Conservation (phyloP, 139 green algal species). For the Chara braunii region DNA sequence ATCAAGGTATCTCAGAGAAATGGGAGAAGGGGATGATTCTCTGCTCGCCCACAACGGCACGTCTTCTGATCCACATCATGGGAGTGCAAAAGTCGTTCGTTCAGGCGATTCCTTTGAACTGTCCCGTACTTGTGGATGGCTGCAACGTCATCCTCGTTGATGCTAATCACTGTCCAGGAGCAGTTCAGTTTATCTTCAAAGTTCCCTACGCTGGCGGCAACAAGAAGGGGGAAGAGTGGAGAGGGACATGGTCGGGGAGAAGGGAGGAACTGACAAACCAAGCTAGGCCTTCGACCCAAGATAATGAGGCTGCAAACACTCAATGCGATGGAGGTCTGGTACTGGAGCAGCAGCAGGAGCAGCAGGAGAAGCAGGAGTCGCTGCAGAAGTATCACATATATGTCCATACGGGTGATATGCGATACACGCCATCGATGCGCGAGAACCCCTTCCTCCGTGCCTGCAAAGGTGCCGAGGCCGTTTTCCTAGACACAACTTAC, state of each 20-base stretch:
- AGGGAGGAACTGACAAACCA: constrained; percentile 1
- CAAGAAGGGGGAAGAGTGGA: not conserved
- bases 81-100: constrained; percentile 21
- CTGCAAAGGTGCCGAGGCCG: constrained; percentile 29
- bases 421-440: constrained; percentile 10
- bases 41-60: constrained; percentile 38
- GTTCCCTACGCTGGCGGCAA: constrained; percentile 2
- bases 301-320: no score
- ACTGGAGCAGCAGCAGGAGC: no score
- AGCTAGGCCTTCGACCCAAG: no score
- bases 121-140: constrained; percentile 22
- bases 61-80: constrained; percentile 23
- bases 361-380: no score
- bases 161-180: constrained; percentile 44
- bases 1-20: constrained; percentile 26
- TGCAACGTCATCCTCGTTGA: constrained; percentile 39
- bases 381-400: constrained; percentile 30
- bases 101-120: not conserved
- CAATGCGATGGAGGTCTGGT: no score
- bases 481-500: constrained; percentile 45
- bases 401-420: constrained; percentile 33
- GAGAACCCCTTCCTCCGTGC: not conserved
- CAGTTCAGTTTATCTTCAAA: constrained; percentile 36
- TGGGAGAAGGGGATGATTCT: constrained; percentile 38
- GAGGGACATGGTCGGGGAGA: not conserved